Conservation (phyloP, 441 rosid species). For the Populus hybrid region DNA sequence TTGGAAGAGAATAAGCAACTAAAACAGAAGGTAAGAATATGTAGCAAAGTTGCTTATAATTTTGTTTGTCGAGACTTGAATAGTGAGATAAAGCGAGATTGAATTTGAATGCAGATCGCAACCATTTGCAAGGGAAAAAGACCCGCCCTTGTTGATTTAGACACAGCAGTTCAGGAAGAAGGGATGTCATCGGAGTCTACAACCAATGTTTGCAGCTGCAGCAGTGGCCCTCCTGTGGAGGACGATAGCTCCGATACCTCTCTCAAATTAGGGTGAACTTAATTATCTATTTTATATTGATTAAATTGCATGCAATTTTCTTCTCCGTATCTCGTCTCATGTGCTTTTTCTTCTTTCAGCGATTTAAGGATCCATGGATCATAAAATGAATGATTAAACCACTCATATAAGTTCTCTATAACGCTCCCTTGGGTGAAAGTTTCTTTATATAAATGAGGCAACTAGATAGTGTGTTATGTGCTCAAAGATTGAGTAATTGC, state of each 20-base stretch:
- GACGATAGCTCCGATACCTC: constrained; percentile 61
- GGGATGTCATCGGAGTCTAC: constrained; percentile 56
- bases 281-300: too few species aligned
- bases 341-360: not conserved
- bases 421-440: too few species aligned
- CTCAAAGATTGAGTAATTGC: not conserved
- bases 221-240: constrained; percentile 43
- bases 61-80: not conserved
- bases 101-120: constrained; percentile 27
- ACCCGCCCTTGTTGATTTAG: constrained; percentile 24
- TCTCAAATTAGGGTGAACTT: constrained; percentile 50
- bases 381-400: not conserved
- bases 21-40: constrained; percentile 33
- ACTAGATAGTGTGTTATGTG: not conserved
- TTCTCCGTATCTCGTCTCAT: not conserved
- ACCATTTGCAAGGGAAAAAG: constrained; percentile 27
- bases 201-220: constrained; percentile 42
- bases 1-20: constrained; percentile 51
- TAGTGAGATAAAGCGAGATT: not conserved
- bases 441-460: not conserved
- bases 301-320: not conserved
- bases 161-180: constrained; percentile 37
- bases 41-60: not conserved
- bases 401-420: not conserved
- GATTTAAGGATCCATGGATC: not conserved